Percentiles rank a stretch among this genome's conserved stretches.
Evolutionary conservation across 306 rosid species (phyloP).

Genomic region (Malus sieversii): DNA sequence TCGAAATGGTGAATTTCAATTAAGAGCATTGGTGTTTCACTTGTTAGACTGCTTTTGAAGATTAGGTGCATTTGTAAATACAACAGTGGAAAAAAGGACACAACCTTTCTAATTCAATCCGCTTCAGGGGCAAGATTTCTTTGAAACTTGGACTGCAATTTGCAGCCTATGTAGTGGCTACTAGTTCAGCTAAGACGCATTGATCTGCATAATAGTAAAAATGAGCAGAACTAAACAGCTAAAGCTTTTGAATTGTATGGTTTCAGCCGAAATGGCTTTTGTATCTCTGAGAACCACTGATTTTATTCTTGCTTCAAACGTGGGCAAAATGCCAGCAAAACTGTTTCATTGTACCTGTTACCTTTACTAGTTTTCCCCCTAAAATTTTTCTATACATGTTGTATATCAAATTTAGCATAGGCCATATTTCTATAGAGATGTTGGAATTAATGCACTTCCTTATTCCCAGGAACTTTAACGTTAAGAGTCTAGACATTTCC

Average conservation of each 20-base stretch:
- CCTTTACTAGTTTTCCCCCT: neutral
- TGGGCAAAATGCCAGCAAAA: too few species aligned
- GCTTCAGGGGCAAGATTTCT: conserved; percentile 15
- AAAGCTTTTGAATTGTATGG: too few species aligned
- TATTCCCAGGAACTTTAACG: too few species aligned
- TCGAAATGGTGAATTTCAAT: conserved; percentile 18
- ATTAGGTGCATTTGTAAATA: conserved; percentile 59
- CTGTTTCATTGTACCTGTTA: too few species aligned
- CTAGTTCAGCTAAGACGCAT: neutral
- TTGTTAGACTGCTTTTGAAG: conserved; percentile 8
- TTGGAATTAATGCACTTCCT: too few species aligned
- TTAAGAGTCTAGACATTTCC: too few species aligned
- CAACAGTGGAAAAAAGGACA: conserved; percentile 20
- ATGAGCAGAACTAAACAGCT: too few species aligned
- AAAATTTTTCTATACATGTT: neutral
- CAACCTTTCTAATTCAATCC: conserved; percentile 23
- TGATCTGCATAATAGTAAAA: neutral
- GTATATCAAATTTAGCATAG: neutral
- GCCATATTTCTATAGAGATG: neutral
- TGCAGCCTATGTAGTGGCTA: neutral
- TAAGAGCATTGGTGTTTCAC: conserved; percentile 1
- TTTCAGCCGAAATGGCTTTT: too few species aligned
- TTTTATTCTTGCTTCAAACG: too few species aligned
- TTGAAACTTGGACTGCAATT: neutral
- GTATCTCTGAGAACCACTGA: too few species aligned